Evolutionary conservation across 192 early-diverging fungal genomes (phyloP).

Genomic region (Podila epicladia): DNA sequence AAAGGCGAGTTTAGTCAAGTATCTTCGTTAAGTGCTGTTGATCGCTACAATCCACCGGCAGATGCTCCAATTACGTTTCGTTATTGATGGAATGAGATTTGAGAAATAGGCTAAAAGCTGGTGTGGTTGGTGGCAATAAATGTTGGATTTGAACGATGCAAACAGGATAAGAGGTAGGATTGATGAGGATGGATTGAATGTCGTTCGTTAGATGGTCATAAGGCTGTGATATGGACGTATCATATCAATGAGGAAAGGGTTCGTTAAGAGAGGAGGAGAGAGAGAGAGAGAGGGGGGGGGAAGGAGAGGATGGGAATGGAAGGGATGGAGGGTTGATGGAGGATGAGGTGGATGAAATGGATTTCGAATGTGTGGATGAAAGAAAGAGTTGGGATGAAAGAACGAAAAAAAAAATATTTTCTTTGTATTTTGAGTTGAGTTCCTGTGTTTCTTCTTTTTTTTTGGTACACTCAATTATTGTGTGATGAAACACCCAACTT

Average conservation of each 20-base stretch:
- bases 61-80: no score
- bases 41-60: no score
- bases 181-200: background rate
- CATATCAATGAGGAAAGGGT: conserved; percentile 49
- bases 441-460: background rate
- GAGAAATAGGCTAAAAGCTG: background rate
- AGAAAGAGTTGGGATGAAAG: background rate
- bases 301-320: background rate
- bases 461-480: background rate
- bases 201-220: conserved; percentile 15
- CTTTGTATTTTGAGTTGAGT: background rate
- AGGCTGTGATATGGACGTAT: conserved; percentile 36
- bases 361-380: conserved; percentile 2
- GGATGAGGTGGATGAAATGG: background rate
- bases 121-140: no score
- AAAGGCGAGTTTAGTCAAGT: no score
- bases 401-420: background rate
- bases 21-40: no score
- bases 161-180: background rate
- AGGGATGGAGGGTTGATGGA: background rate
- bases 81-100: background rate
- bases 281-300: background rate
- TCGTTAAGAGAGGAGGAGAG: conserved; percentile 34
- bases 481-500: background rate
- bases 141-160: background rate